Evolutionary conservation across 1,284 basidiomycete species (phyloP).

Genomic region (Apiotrichum montevideense): DNA sequence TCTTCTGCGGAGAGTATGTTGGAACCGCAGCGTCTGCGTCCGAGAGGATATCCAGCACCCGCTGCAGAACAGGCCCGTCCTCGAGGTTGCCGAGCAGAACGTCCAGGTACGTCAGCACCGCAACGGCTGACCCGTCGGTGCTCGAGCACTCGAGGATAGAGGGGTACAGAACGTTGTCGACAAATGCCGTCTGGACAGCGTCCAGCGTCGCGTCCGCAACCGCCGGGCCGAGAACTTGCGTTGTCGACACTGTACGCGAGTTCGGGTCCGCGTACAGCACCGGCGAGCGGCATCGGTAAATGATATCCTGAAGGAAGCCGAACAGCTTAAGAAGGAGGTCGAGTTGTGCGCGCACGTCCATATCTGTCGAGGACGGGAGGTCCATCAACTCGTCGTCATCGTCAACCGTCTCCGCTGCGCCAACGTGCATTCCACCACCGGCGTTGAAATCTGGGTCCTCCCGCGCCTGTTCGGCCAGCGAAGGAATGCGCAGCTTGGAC

Average conservation of each 20-base stretch:
- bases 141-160: conserved; percentile 91
- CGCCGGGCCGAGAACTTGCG: conserved; percentile 58
- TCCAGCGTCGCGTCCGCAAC: conserved; percentile 75
- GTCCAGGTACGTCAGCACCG: conserved; percentile 95
- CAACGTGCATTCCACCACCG: conserved; percentile 54
- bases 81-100: conserved; percentile 72
- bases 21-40: conserved; percentile 24
- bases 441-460: conserved; percentile 55
- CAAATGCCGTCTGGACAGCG: conserved; percentile 75
- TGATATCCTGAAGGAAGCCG: conserved; percentile 85
- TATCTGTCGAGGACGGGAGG: conserved; percentile 55
- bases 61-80: conserved; percentile 50
- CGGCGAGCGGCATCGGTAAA: conserved; percentile 33
- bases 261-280: conserved; percentile 19
- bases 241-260: conserved; percentile 13
- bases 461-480: conserved; percentile 54
- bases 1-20: conserved; percentile 3
- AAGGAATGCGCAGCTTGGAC: conserved; percentile 57
- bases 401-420: conserved; percentile 40
- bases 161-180: conserved; percentile 89
- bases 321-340: conserved; percentile 84
- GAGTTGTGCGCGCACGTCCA: conserved; percentile 71
- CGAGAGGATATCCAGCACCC: conserved; percentile 31
- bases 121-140: conserved; percentile 84
- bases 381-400: conserved; percentile 52